These are phyloP conservation scores for Gossypium mustelinum DNA, from an alignment of 345 rosid genomes.

Conservation along the genomic window DNA sequence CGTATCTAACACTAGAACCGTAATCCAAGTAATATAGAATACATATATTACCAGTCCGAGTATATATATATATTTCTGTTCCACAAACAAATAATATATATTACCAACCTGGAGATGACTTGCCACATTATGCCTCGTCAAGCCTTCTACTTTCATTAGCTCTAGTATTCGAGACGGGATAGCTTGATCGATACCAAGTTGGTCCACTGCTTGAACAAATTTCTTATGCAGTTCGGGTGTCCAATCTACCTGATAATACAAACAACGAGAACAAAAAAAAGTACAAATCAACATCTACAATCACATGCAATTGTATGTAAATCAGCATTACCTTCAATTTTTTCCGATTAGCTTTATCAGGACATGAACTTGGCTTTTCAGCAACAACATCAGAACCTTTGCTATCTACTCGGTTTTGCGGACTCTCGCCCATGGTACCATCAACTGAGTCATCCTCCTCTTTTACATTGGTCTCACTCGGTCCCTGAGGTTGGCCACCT, in stretches of 20 bases:
- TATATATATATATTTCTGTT: too few relatives aligned
- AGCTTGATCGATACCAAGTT: slow-evolving; percentile 87
- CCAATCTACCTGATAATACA: slow-evolving; percentile 80
- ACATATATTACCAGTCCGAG: too few relatives aligned
- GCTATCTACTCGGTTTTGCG: slow-evolving; percentile 29
- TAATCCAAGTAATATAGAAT: too few relatives aligned
- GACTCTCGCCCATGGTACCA: slow-evolving; percentile 27
- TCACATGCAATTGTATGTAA: not conserved
- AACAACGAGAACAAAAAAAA: not conserved
- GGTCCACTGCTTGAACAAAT: slow-evolving; percentile 85
- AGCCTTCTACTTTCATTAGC: slow-evolving; percentile 82
- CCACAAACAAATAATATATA: not conserved
- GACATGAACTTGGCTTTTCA: slow-evolving; percentile 27
- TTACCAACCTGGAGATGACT: slow-evolving; percentile 89
- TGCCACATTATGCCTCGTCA: slow-evolving; percentile 95
- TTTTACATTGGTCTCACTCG: slow-evolving; percentile 27
- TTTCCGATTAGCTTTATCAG: slow-evolving; percentile 49
- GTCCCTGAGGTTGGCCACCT: slow-evolving; percentile 20
- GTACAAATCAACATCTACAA: not conserved
- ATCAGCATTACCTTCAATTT: slow-evolving; percentile 48
- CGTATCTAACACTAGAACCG: not conserved
- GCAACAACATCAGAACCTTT: slow-evolving; percentile 17
- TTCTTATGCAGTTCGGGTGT: slow-evolving; percentile 83
- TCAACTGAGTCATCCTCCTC: slow-evolving; percentile 46
- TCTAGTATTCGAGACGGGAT: slow-evolving; percentile 96